Percentiles rank a stretch among this genome's conserved stretches.
Conservation (phyloP, 2,329 filamentous ascomycete genomes). For the Phoma sp. region DNA sequence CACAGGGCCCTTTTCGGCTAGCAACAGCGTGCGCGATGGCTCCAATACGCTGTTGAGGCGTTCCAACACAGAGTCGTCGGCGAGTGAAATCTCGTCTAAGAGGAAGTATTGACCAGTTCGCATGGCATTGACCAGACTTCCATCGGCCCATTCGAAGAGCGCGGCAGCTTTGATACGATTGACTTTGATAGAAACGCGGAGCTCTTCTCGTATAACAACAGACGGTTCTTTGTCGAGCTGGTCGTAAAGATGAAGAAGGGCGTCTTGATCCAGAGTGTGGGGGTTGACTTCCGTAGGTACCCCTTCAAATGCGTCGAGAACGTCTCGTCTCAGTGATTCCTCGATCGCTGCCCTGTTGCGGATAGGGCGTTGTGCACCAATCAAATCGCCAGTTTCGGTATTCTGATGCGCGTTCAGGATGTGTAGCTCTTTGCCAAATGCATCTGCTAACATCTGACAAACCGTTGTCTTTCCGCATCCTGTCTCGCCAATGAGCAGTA, state of each 20-base stretch:
- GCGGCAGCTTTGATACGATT: slow-evolving; percentile 74
- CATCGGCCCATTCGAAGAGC: slow-evolving; percentile 95
- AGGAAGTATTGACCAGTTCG: slow-evolving; percentile 87
- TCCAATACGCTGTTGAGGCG: slow-evolving; percentile 96
- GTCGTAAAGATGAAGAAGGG: slow-evolving; percentile 67
- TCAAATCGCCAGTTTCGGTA: slow-evolving; percentile 94
- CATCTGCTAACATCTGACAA: slow-evolving; percentile 87
- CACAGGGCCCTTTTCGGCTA: slow-evolving; percentile 90
- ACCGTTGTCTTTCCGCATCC: slow-evolving; percentile 98
- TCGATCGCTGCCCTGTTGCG: slow-evolving; percentile 80
- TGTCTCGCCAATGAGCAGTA: slow-evolving; percentile 93
- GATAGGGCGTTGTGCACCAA: slow-evolving; percentile 91
- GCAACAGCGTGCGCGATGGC: slow-evolving; percentile 79
- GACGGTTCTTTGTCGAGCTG: slow-evolving; percentile 54
- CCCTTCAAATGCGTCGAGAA: slow-evolving; percentile 53
- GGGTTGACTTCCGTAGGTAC: slow-evolving; percentile 19
- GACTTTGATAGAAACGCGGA: slow-evolving; percentile 49
- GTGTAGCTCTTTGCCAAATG: slow-evolving; percentile 75
- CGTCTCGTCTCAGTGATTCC: slow-evolving; percentile 67
- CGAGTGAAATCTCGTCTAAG: slow-evolving; percentile 95
- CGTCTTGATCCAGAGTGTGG: slow-evolving; percentile 37
- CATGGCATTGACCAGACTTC: slow-evolving; percentile 93
- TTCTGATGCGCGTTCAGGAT: slow-evolving; percentile 99
- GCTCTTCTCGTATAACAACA: slow-evolving; percentile 54
- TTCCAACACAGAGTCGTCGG: slow-evolving; percentile 96